Base-by-base conservation (phyloP, 306 rosid species). In the Coriaria nepalensis region DNA sequence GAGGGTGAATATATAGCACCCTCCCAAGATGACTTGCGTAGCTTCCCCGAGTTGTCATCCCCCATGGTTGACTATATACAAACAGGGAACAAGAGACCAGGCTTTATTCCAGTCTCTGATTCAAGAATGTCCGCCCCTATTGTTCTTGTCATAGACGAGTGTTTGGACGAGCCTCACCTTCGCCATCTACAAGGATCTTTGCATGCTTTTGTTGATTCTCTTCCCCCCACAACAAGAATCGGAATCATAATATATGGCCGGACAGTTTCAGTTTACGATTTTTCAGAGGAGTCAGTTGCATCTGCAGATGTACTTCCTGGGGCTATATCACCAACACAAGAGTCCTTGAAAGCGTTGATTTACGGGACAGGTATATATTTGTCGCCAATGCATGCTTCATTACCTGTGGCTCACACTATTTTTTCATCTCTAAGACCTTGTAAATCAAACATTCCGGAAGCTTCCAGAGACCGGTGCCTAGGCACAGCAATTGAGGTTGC, bases 271-370 rank as follows among this genome's bases (percentile, higher is more conserved):
- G 87, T 85, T 42, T 85, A 82, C 52, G 98, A 90, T 69, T 76
- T 85, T 64, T 82, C 93, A 14, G 96, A 82, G 72, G 96, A 77
- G 49, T 73, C 83, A 8, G 50, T 85, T 61, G 94, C 98, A 66
- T 90, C 94, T 59, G 95, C 96, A 44, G 98, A 90, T 57, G 94
- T 90, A 70, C 95, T 90, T 75, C 93, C 87, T 12, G 96, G 96
- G 62, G 86, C 79, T 51, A 85, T 79, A 65, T 75, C 96, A 43
- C 93, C 94, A 8, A 52, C 75, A 52, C 78, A 78, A 57, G 96
- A 92, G 33, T 69, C 81, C 47, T 50, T 78, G 70, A 90, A 85
- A 53, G 76, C 73, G 14, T 64, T 90, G 67, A 77, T 90, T 65
- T 90, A 81, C 71, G 98, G 98, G 65, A 77, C 83, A 32, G 95